These are phyloP conservation scores for Fraxinus dipetala DNA, from an alignment of 305 asterid species.

Conservation along the genomic window DNA sequence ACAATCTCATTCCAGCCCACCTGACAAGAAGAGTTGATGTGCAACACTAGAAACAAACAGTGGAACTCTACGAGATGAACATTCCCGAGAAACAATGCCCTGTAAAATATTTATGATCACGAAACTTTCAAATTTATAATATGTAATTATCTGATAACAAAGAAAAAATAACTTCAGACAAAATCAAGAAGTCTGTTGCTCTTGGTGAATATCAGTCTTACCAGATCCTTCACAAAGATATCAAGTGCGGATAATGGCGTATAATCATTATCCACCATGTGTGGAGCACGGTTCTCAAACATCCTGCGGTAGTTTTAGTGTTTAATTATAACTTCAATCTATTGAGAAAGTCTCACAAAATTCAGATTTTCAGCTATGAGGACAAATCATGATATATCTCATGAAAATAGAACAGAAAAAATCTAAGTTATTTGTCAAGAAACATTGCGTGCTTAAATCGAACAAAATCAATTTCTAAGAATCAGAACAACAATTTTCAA, in stretches of 20 bases:
- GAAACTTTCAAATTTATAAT: slow-evolving; percentile 3
- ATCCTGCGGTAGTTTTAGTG: slow-evolving; percentile 57
- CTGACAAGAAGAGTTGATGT: slow-evolving; percentile 84
- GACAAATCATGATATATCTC: slow-evolving; percentile 9
- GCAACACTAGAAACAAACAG: slow-evolving; percentile 84
- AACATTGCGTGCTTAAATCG: not conserved
- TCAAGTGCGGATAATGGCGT: slow-evolving; percentile 95
- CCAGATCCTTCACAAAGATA: slow-evolving; percentile 99
- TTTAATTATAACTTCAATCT: slow-evolving; percentile 8
- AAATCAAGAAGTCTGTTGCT: not conserved
- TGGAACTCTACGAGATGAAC: slow-evolving; percentile 73
- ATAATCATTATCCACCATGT: slow-evolving; percentile 92
- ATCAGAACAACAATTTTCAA: slow-evolving; percentile 9
- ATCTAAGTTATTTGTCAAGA: not conserved
- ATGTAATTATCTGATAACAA: slow-evolving; percentile 1
- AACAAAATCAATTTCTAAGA: not conserved
- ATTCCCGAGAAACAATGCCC: slow-evolving; percentile 97
- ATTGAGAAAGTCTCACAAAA: slow-evolving; percentile 7
- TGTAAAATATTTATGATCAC: slow-evolving; percentile 31
- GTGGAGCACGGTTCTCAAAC: slow-evolving; percentile 97
- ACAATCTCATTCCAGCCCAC: slow-evolving; percentile 34
- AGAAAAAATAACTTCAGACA: slow-evolving; percentile 20
- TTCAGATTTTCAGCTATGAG: not conserved
- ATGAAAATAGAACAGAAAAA: not conserved
- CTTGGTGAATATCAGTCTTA: slow-evolving; percentile 34